Base-by-base conservation (phyloP, 2,329 filamentous ascomycete species). In the Alternaria gaisen region DNA sequence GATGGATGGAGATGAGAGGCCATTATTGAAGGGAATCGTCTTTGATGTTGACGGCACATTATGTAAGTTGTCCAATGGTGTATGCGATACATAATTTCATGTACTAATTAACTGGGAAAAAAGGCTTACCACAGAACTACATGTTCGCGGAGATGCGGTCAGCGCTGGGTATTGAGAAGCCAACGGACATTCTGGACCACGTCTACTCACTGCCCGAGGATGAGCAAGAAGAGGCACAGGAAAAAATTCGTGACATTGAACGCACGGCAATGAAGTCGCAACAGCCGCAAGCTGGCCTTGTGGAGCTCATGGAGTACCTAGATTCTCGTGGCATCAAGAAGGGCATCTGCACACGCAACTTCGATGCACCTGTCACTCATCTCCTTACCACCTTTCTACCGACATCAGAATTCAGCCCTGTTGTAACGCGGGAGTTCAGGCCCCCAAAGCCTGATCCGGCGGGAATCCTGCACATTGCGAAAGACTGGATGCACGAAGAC, bases 1-100 rank as follows among this genome's bases (percentile, higher is more conserved):
- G 46, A 60, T 54, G 20, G 63, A 69, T 20, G 66, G 75, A 53
- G 63, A 78, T 61, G 78, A 74, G 48, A 78, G 79, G 18, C 83
- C 84, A 42, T 71, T 70, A 30, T 71, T 90, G 58, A 83, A 83
- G 69, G 87, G 87, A 2, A 84, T 90, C 26, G 83, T 98, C 14
- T 98, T 98, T 80, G 94, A 99, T 80, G 92, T 99, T 65, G 94
- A 99, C 79, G 94, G 94, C 4, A 99, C 94, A 24, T 80, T 98
- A 61, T 97, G 94, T 96, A 80, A 81, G 89, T 83, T 20, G 12
- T 12, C 16, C 20, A 4, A 28, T 20, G 1, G 9, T 41, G 2
- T n/a, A n/a, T 20, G 20, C 5, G n/a, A 34, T 12, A 6, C 12
- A 14, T 26, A 11, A 28, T 34, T 1, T 47, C 22, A 9, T 18